A percentile compares a stretch with the other conserved stretches of the same genome.
These are phyloP conservation scores for Boletus rufocinnamomeus DNA, from an alignment of 768 basidiomycete genomes.

Conservation along the genomic window DNA sequence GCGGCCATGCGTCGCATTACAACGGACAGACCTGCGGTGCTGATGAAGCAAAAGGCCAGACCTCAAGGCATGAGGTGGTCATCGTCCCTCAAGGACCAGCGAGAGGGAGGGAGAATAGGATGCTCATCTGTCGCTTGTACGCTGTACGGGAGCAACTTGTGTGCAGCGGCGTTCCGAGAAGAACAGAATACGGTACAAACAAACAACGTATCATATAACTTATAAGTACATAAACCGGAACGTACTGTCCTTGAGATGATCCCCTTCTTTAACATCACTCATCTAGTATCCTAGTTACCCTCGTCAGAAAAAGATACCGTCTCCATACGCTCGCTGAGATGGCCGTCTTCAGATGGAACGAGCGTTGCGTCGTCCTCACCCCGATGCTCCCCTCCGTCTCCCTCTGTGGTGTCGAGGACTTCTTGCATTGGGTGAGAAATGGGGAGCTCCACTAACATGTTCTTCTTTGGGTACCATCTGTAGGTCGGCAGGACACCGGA, in stretches of 20 bases:
- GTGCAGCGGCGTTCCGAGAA: neutral
- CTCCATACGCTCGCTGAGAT: neutral
- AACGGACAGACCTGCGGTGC: slow-evolving; percentile 67
- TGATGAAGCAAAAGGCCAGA: slow-evolving; percentile 83
- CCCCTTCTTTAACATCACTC: too few relatives aligned
- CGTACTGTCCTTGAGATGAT: neutral
- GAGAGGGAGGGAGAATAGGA: slow-evolving; percentile 72
- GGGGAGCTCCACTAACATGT: slow-evolving; percentile 1
- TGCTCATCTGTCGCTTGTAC: slow-evolving; percentile 54
- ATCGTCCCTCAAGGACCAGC: slow-evolving; percentile 68
- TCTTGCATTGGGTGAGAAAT: too few relatives aligned
- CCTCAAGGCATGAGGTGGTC: slow-evolving; percentile 82
- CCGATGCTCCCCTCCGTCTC: neutral
- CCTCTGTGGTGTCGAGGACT: neutral
- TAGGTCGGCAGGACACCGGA: slow-evolving; percentile 6
- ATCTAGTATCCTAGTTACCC: neutral
- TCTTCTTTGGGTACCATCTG: slow-evolving; percentile 11
- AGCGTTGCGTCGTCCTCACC: slow-evolving; percentile 19
- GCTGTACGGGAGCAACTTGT: neutral
- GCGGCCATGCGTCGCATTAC: slow-evolving; percentile 2
- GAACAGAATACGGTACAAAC: too few relatives aligned
- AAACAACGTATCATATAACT: neutral
- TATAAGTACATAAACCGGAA: neutral
- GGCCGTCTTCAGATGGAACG: slow-evolving; percentile 17
- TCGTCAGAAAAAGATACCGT: slow-evolving; percentile 3